Evolutionary conservation across 2,329 filamentous ascomycete genomes (phyloP), one percentile per base, ranked within the genome.

Genomic region (Stromatinia cepivora): DNA sequence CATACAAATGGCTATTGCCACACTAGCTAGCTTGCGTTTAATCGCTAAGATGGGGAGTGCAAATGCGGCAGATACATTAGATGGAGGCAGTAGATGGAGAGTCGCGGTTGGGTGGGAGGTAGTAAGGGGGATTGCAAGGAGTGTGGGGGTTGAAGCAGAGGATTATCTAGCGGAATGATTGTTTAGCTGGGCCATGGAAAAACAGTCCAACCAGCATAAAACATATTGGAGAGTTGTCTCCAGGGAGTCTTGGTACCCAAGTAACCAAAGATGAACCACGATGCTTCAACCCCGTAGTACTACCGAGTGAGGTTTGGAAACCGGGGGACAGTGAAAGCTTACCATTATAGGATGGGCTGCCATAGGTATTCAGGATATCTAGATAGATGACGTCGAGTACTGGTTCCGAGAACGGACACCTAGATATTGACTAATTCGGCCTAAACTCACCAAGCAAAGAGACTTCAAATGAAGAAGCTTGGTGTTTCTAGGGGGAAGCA

Each of bases 31-130:
- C 73, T 79, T 95, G 77, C 80, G 90, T 54, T 77, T 95, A 74
- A 79, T 95, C 46, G 84, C 91, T 46, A 85, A 88, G 54, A 88
- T 92, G 3, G 89, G 88, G 10, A 66, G 50, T 7, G 80, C 69
- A 8, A 82, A 22, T 84, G 84, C 22, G 80, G 82, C 36, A 81
- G 91, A 94, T 79, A 81, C 85, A 36, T 82, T 93, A 75, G 92
- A 94, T 77, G 82, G 87, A 0, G 87, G 87, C 0, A 88, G 87
- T 7, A 89, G 90, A 79, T 95, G 91, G 90, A 87, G 90, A 76
- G 89, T 94, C 13, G 92, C 91, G 74, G 88, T 92, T 69, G 88
- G 89, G 1, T 94, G 91, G 91, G 92, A 95, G 76, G 88, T 90
- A 72, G 87, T 92, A 9, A 82, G 89, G 71, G 85, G 84, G 4